Percentiles rank a stretch among this genome's conserved stretches.
phyloP scores from a whole-genome alignment of 768 basidiomycete species.

The Candolleomyces eurysporus region DNA sequence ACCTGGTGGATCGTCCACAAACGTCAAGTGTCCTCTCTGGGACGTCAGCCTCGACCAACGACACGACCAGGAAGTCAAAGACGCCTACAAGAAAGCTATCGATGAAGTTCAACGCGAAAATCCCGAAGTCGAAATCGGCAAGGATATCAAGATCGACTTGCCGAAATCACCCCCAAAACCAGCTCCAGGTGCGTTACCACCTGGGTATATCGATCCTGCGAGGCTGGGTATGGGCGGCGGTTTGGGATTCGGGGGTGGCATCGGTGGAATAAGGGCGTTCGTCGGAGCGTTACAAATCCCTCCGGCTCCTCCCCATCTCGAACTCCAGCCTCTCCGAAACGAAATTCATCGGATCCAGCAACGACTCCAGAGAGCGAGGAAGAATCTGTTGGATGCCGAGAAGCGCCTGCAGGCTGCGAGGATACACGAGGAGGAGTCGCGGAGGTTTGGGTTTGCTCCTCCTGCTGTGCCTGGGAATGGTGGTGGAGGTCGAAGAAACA shows the following conservation, averaged over 20 bases:
- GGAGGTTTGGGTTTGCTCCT: background rate
- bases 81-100: constrained; percentile 64
- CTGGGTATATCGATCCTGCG: background rate
- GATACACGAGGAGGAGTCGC: background rate
- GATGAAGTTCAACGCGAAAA: constrained; percentile 57
- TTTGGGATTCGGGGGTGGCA: background rate
- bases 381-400: too few species aligned
- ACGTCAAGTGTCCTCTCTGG: constrained; percentile 57
- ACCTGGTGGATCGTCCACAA: constrained; percentile 15
- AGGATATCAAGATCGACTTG: constrained; percentile 62
- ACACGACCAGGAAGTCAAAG: constrained; percentile 67
- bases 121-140: constrained; percentile 57
- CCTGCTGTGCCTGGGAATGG: too few species aligned
- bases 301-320: background rate
- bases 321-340: background rate
- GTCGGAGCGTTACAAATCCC: background rate
- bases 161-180: constrained; percentile 27
- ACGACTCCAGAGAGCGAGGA: too few species aligned
- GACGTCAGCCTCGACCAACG: constrained; percentile 58
- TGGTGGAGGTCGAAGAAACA: background rate
- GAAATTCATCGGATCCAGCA: too few species aligned
- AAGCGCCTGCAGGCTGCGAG: background rate
- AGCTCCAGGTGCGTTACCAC: background rate
- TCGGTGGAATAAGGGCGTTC: background rate
- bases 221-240: background rate